Percentiles rank a stretch among this genome's conserved stretches.
These are phyloP conservation scores for Pseudocercospora crystallina DNA, from an alignment of 2,329 filamentous ascomycete genomes.

Conservation along the genomic window DNA sequence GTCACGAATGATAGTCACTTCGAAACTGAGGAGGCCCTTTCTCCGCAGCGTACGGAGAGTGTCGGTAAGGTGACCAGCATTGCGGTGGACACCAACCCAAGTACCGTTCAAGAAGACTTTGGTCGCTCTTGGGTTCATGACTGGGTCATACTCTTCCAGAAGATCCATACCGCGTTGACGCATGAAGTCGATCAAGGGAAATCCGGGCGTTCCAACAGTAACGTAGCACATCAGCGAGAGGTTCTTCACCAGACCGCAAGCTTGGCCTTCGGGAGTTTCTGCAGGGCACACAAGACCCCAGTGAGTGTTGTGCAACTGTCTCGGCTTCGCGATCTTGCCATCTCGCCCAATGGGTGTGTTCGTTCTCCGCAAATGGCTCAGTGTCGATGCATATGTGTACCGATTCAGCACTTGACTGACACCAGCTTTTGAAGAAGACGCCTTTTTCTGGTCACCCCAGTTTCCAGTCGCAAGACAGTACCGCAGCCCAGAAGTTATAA, in stretches of 20 bases:
- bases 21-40: constrained; percentile 79
- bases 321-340: constrained; percentile 95
- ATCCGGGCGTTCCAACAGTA: constrained; percentile 87
- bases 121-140: constrained; percentile 78
- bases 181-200: constrained; percentile 93
- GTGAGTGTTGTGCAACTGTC: constrained; percentile 97
- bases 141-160: constrained; percentile 78
- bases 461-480: constrained; percentile 97
- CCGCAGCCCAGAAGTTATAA: constrained; percentile 89
- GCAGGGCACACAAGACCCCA: constrained; percentile 97
- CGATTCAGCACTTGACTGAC: constrained; percentile 97
- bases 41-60: constrained; percentile 46
- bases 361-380: constrained; percentile 94
- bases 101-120: constrained; percentile 98
- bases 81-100: constrained; percentile 93
- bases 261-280: constrained; percentile 96
- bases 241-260: constrained; percentile 98
- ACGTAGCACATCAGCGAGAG: constrained; percentile 97
- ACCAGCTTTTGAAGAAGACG: constrained; percentile 88
- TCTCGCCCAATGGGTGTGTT: constrained; percentile 98
- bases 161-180: constrained; percentile 94
- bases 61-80: constrained; percentile 79
- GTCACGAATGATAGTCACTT: constrained; percentile 92
- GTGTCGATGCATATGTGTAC: constrained; percentile 93
- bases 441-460: constrained; percentile 99